phyloP scores from a whole-genome alignment of 78 protist species.

The Polysphondylium violaceum region DNA sequence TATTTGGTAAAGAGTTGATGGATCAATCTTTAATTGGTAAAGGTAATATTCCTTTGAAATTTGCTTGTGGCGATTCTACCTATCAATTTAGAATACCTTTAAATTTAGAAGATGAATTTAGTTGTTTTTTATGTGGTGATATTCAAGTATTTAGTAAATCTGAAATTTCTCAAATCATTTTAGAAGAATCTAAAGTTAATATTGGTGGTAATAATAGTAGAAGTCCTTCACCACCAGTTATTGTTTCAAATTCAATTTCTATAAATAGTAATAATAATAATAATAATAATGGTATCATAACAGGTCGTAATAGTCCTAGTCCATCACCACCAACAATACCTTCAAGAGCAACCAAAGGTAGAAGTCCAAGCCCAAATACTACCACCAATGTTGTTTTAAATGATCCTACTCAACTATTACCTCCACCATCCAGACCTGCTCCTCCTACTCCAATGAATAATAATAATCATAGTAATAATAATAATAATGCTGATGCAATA shows the following conservation, averaged over 20 bases:
- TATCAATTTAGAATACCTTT: slow-evolving; percentile 42
- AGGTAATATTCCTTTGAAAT: slow-evolving; percentile 35
- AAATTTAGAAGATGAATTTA: slow-evolving; percentile 32
- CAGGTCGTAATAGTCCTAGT: no score
- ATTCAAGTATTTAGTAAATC: slow-evolving; percentile 61
- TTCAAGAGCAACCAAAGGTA: slow-evolving; percentile 8
- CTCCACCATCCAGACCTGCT: slow-evolving; percentile 1
- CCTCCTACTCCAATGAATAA: neutral
- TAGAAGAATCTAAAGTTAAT: slow-evolving; percentile 1
- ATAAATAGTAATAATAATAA: no score
- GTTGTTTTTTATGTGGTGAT: slow-evolving; percentile 41
- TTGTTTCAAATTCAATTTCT: neutral
- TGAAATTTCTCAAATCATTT: slow-evolving; percentile 27
- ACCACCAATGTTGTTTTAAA: slow-evolving; percentile 6
- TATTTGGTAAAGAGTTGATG: slow-evolving; percentile 32
- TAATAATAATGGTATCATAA: no score
- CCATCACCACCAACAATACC: slow-evolving; percentile 58
- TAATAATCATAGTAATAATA: neutral
- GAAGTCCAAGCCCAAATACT: neutral
- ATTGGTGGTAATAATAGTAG: neutral
- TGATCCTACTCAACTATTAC: slow-evolving; percentile 2
- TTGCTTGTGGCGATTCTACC: slow-evolving; percentile 59
- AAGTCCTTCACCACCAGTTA: slow-evolving; percentile 5
- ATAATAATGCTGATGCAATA: neutral
- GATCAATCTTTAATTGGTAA: slow-evolving; percentile 59